Evolutionary conservation across 495 filamentous ascomycete species (phyloP), one percentile per base, ranked within the genome.

Genomic region (Penicilliopsis zonata): DNA sequence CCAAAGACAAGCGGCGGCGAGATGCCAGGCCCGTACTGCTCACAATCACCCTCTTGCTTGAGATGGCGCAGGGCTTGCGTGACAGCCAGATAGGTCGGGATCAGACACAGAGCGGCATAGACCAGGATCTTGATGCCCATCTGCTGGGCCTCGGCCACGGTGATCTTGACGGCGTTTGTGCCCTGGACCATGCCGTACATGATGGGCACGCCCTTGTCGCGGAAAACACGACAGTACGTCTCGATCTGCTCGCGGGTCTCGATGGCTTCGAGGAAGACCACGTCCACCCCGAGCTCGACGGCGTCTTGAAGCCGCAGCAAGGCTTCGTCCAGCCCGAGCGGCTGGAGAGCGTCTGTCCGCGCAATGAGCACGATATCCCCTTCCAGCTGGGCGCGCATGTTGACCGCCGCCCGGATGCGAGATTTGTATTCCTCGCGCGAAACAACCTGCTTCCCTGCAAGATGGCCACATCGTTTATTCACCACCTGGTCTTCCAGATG

Each of bases 401-500:
- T 47, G 17, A 50, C 49, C 1, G 58, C 58, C 6, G 60, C 63
- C 5, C 47, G 47, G 41, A 78, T 69, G 10, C 74, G 65, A 5
- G 56, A 49, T 8, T 55, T 35, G 41, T 58, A 78, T 8, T 54
- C 56, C 2, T 57, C 43, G 2, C 36, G 36, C 13, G 44, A 31
- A 26, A 77, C 70, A n/a, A 78, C 46, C 29, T 67, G 52, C 41
- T 80, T 80, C 29, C 66, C 61, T 0, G 28, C 33, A 7, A 74
- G 50, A 35, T 73, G 67, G 4, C 69, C 70, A 47, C 69, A 73
- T 3, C 69, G 69, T 40, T 79, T 79, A 9, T 56, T 62, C 15
- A 48, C 46, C 9, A 71, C 59, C 43, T 79, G 72, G 52, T 78
- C 75, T 48, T 80, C 75, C 28, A 79, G 55, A 38, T 79, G 72